Percentiles rank a stretch among this genome's conserved stretches.
phyloP scores from a whole-genome alignment of 306 rosid species.

The Cicer chorassanicum region DNA sequence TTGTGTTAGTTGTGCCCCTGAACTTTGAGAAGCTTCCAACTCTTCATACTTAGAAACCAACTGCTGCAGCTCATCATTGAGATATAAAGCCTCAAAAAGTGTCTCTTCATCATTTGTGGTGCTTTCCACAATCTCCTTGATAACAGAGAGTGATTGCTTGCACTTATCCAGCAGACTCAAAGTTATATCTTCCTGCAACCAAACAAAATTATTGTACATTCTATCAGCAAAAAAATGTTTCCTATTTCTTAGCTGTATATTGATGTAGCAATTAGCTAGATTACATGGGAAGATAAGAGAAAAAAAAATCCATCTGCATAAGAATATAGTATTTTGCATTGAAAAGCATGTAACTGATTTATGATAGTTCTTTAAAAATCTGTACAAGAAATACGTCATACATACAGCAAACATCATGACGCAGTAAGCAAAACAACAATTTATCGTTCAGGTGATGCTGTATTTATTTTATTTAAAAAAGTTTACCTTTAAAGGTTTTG shows the following conservation, averaged over 20 bases:
- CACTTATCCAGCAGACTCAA: slow-evolving; percentile 74
- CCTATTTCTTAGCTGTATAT: slow-evolving; percentile 6
- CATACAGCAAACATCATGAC: slow-evolving; percentile 20
- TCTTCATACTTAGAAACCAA: slow-evolving; percentile 68
- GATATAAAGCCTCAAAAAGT: slow-evolving; percentile 80
- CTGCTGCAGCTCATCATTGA: slow-evolving; percentile 79
- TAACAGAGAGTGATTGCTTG: slow-evolving; percentile 65
- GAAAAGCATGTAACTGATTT: slow-evolving; percentile 14
- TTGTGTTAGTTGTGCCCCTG: slow-evolving; percentile 47
- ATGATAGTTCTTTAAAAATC: slow-evolving; percentile 25
- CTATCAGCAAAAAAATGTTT: slow-evolving; percentile 26
- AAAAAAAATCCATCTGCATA: not conserved
- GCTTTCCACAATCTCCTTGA: slow-evolving; percentile 72
- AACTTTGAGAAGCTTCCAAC: slow-evolving; percentile 59
- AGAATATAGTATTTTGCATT: not conserved
- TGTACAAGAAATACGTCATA: not conserved
- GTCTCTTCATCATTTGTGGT: slow-evolving; percentile 73
- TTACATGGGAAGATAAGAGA: not conserved
- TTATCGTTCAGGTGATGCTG: not conserved
- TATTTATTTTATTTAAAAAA: slow-evolving; percentile 8
- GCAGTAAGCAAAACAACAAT: slow-evolving; percentile 23
- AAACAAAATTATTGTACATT: slow-evolving; percentile 36
- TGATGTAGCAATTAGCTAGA: not conserved
- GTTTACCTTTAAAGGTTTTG: slow-evolving; percentile 74
- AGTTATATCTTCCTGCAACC: slow-evolving; percentile 73